Base-by-base conservation (phyloP, 2,329 filamentous ascomycete species). In the Venturia nashicola region DNA sequence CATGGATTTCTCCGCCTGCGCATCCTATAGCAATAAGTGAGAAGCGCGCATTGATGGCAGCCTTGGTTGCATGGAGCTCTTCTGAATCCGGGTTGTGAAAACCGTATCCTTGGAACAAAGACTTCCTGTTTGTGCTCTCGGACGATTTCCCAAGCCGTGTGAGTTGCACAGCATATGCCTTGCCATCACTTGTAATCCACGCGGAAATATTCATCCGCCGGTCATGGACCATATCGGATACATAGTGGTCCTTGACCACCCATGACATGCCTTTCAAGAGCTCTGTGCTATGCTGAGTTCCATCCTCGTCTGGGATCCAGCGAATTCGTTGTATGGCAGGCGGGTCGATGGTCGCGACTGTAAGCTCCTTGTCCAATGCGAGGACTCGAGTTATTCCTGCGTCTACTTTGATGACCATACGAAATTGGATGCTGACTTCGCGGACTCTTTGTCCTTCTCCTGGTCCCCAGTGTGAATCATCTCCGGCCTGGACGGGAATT, bases 331-430 rank as follows among this genome's bases (percentile, higher is more conserved):
- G 94, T 18, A 97, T 86, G n/a, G 94, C 93, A 0, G 92, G 87
- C 3, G 94, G 94, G 71, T 94, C 96, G 65, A 85, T 82, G 0
- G 94, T 99, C 5, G 94, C 90, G 62, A 99, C 92, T 27, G 97
- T 82, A 48, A 99, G 79, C 74, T 97, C 94, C 64, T 96, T 90
- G 68, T 97, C 94, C 27, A 97, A 81, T 2, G 94, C 93, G 63
- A 97, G 78, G 12, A 90, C 91, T 70, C 87, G 90, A 68, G 87
- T 86, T 69, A 99, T 97, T 2, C 94, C 94, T 2, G 94, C 94
- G 75, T 99, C 94, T 20, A 99, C 91, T 73, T 96, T 95, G 71
- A 99, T 97, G 16, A 96, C 93, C 89, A 97, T 96, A 65, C 93
- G 85, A 75, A 99, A 99, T 12, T 91, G 88, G 60, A 99, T 82